Conservation (phyloP, 495 filamentous ascomycete species). For the Xylaria curta region DNA sequence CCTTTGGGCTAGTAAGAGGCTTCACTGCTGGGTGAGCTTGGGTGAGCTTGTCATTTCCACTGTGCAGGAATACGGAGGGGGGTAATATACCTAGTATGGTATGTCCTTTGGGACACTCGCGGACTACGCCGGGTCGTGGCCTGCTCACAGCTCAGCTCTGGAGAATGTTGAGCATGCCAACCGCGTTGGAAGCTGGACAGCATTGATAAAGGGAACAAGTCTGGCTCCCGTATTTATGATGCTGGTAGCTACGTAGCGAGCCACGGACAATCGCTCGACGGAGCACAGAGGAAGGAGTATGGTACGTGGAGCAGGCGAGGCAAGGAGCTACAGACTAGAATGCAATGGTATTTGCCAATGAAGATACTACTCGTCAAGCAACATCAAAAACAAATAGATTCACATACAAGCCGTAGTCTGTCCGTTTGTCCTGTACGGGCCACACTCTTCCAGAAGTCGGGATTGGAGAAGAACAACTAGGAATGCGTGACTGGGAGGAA, state of each 20-base stretch:
- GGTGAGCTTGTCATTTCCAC: not conserved
- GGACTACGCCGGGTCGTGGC: conserved; percentile 45
- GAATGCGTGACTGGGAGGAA: not conserved
- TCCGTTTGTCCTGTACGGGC: not conserved
- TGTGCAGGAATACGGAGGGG: not conserved
- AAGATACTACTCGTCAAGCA: not conserved
- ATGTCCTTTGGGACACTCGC: conserved; percentile 39
- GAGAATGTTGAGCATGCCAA: conserved; percentile 47
- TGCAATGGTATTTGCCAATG: not conserved
- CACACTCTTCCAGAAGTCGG: not conserved
- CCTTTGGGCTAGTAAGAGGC: not conserved
- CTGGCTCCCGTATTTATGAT: not conserved
- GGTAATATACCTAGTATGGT: conserved; percentile 42
- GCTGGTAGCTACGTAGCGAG: conserved; percentile 28
- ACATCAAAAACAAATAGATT: not conserved
- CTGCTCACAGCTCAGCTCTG: conserved; percentile 46
- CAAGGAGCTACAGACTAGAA: not conserved
- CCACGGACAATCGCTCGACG: conserved; percentile 43
- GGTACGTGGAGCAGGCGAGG: conserved; percentile 1
- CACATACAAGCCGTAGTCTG: no score
- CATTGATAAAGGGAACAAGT: conserved; percentile 49
- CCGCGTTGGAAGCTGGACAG: conserved; percentile 53
- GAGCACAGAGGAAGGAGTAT: conserved; percentile 40
- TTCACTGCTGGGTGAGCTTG: not conserved
- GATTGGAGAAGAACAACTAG: not conserved